A percentile compares a stretch with the other conserved stretches of the same genome.
These are phyloP conservation scores for Thermomucor indicae-seudaticae DNA, from an alignment of 371 early-diverging fungal species.

Conservation along the genomic window DNA sequence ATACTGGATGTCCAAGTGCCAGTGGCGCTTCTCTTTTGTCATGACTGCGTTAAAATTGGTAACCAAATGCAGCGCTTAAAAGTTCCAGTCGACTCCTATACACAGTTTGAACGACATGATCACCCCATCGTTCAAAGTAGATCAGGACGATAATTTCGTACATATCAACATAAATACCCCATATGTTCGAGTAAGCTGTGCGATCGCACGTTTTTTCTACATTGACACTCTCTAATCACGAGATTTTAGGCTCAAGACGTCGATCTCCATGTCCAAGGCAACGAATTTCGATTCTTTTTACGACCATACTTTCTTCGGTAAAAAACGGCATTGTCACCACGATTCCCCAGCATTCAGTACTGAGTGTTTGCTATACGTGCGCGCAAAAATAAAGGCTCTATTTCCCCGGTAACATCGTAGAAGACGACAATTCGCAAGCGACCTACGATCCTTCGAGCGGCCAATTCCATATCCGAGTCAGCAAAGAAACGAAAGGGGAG, in stretches of 20 bases:
- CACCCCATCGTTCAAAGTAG: constrained; percentile 83
- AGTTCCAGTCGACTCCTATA: too few species aligned
- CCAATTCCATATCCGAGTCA: constrained; percentile 66
- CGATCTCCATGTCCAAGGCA: constrained; percentile 72
- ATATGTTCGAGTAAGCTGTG: constrained; percentile 68
- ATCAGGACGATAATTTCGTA: constrained; percentile 75
- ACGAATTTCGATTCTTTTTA: constrained; percentile 75
- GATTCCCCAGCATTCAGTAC: not conserved
- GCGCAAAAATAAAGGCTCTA: constrained; percentile 57
- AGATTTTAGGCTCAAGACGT: constrained; percentile 71
- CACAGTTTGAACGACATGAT: constrained; percentile 78
- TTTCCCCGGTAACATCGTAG: constrained; percentile 79
- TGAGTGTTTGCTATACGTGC: constrained; percentile 2
- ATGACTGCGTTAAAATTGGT: not conserved
- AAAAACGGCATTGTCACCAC: not conserved
- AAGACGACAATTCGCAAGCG: constrained; percentile 84
- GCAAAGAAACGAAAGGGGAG: constrained; percentile 78
- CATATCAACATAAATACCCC: constrained; percentile 76
- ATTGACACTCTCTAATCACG: not conserved
- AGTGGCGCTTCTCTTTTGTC: not conserved
- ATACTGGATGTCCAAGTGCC: not conserved
- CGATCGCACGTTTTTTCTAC: not conserved
- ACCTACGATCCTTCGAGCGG: constrained; percentile 79
- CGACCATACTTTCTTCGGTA: constrained; percentile 84
- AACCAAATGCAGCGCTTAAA: too few species aligned